These are phyloP conservation scores for Starmerella sirachaensis DNA, from an alignment of 805 yeast genomes.

Conservation along the genomic window DNA sequence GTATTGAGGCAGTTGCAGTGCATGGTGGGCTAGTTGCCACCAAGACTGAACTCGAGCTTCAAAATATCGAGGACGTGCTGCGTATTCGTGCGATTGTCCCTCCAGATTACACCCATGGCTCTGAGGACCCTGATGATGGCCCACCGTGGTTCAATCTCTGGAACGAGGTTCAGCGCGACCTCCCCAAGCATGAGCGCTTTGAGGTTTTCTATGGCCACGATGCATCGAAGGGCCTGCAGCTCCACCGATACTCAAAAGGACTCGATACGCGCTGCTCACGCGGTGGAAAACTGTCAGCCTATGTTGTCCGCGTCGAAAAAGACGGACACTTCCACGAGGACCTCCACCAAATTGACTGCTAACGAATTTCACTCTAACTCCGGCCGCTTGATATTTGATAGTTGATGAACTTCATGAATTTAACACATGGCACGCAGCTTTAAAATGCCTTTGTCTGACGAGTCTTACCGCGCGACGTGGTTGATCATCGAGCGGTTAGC, in stretches of 20 bases:
- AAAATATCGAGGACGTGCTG: slow-evolving; percentile 49
- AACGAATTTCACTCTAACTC: neutral
- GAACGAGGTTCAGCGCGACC: slow-evolving; percentile 33
- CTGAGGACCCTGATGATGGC: slow-evolving; percentile 34
- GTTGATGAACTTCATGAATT: too few relatives aligned
- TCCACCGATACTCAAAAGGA: slow-evolving; percentile 59
- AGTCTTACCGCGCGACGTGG: too few relatives aligned
- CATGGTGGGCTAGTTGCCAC: slow-evolving; percentile 79
- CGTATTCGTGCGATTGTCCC: slow-evolving; percentile 60
- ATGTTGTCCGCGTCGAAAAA: slow-evolving; percentile 33
- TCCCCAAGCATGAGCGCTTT: slow-evolving; percentile 23
- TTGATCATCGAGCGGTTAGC: too few relatives aligned
- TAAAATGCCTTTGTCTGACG: too few relatives aligned
- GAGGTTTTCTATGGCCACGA: slow-evolving; percentile 79
- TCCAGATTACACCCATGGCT: slow-evolving; percentile 48
- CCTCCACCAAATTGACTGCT: slow-evolving; percentile 25
- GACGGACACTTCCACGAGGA: slow-evolving; percentile 24
- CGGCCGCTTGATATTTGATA: neutral
- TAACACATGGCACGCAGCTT: too few relatives aligned
- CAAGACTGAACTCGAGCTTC: slow-evolving; percentile 38
- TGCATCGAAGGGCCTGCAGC: slow-evolving; percentile 61
- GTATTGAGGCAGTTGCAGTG: slow-evolving; percentile 45
- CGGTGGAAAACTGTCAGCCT: slow-evolving; percentile 59
- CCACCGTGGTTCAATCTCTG: slow-evolving; percentile 50
- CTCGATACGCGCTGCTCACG: slow-evolving; percentile 72